Conservation (phyloP, 805 yeast genomes). For the Lipomyces lipofer region DNA sequence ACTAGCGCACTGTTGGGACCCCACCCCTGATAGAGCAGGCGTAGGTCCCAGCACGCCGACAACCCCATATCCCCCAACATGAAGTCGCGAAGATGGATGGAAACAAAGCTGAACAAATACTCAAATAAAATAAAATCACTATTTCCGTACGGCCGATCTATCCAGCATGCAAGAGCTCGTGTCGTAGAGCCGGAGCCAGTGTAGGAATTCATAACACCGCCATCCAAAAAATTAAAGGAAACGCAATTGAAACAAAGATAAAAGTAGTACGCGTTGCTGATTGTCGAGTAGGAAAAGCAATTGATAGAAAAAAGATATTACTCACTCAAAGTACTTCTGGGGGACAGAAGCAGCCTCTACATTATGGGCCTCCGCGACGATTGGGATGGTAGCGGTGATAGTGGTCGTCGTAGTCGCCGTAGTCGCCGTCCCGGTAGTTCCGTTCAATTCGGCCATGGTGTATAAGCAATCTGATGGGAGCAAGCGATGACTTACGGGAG, state of each 20-base stretch:
- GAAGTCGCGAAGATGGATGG: too few relatives aligned
- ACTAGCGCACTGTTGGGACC: too few relatives aligned
- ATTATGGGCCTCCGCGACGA: slow-evolving; percentile 36
- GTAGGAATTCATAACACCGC: too few relatives aligned
- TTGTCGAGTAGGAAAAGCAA: not conserved
- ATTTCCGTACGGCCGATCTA: not conserved
- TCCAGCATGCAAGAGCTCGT: not conserved
- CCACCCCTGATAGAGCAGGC: too few relatives aligned
- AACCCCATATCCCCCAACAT: too few relatives aligned
- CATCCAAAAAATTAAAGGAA: too few relatives aligned
- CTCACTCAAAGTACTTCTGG: slow-evolving; percentile 35
- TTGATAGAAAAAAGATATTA: not conserved
- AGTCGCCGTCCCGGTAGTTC: not conserved
- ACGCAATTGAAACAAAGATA: not conserved
- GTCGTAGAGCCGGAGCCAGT: not conserved
- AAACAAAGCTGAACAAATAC: too few relatives aligned
- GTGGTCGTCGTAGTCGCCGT: not conserved
- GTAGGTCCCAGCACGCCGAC: too few relatives aligned
- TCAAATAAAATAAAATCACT: too few relatives aligned
- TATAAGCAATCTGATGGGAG: too few relatives aligned
- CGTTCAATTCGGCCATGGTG: not conserved
- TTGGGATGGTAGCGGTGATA: slow-evolving; percentile 17
- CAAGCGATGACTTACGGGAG: too few relatives aligned
- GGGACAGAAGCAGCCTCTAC: slow-evolving; percentile 34
- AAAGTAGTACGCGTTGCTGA: not conserved